phyloP scores from a whole-genome alignment of 2,329 filamentous ascomycete genomes.

The Atkinsonella hypoxylon region DNA sequence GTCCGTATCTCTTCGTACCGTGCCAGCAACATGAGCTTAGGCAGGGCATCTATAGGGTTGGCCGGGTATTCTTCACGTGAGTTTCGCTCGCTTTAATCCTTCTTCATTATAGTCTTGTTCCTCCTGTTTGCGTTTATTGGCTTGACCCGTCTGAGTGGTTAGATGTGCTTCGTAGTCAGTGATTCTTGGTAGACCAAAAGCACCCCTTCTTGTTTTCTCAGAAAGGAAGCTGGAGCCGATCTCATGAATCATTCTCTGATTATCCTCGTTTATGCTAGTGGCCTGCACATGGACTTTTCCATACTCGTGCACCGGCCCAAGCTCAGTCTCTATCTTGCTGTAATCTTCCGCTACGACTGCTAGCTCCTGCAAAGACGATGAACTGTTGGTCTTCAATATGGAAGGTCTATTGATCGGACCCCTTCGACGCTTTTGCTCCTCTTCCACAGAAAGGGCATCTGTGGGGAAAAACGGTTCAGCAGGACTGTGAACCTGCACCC shows the following conservation, averaged over 20 bases:
- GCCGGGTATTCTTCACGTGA: background rate
- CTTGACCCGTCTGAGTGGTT: background rate
- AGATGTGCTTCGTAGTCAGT: constrained; percentile 1
- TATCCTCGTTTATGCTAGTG: constrained; percentile 2
- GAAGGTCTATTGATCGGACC: constrained; percentile 18
- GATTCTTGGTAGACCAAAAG: constrained; percentile 5
- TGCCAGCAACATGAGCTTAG: too few species aligned
- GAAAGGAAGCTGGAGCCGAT: constrained; percentile 16
- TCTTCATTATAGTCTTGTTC: background rate
- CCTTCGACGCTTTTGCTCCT: constrained; percentile 25
- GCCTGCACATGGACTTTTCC: constrained; percentile 7
- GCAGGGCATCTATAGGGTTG: too few species aligned
- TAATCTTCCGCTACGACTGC: background rate
- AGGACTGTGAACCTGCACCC: constrained; percentile 8
- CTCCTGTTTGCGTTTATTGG: background rate
- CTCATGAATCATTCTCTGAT: constrained; percentile 15
- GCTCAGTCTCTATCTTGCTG: constrained; percentile 5
- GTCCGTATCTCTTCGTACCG: background rate
- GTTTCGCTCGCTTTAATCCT: background rate
- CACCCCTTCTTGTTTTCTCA: background rate
- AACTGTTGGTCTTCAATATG: constrained; percentile 19
- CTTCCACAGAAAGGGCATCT: constrained; percentile 20
- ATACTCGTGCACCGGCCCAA: constrained; percentile 15
- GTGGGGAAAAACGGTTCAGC: constrained; percentile 11
- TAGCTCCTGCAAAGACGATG: constrained; percentile 8